Evolutionary conservation across 306 rosid genomes (phyloP), one percentile per base, ranked within the genome.

Genomic region (Glycine tomentella): DNA sequence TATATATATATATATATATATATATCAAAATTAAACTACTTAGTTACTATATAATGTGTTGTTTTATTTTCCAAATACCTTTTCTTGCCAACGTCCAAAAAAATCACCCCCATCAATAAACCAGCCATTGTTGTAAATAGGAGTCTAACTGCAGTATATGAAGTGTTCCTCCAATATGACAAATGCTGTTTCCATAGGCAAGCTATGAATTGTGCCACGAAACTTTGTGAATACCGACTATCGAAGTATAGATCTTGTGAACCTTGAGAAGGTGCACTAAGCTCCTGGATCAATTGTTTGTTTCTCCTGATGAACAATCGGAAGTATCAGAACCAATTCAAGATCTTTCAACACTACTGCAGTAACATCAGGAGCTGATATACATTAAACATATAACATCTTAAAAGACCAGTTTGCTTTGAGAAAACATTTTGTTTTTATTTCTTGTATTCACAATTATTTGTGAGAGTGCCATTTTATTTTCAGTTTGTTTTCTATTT

Each of bases 101-200:
- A 46, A 3, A 46, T 46, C 12, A 46, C 1, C 51, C 51, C 51
- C 9, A 46, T 7, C 12, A 46, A 9, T 46, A 46, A 46, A 44
- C 48, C 48, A 9, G 51, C 7, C 12, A 46, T 46, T 46, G 51
- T 46, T 8, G 51, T 46, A 9, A 9, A 8, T 8, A 46, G 51
- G 11, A 46, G 51, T 46, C 51, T 46, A 9, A 46, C 51, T 46
- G 51, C 51, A 9, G 51, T 46, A 52, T 86, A 86, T 48, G 88
- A 74, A 0, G 88, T 82, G 50, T 86, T 86, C 59, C 88, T n/a
- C 88, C 88, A 86, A 36, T 86, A 78, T 13, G 88, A 86, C 3
- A 86, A 82, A 62, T 86, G 79, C 12, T 46, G 51, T 78, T 86
- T 86, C 86, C 88, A 86, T 34, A 86, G 75, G 50, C 88, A 86